These are phyloP conservation scores for Henningerozyma blattae DNA, from an alignment of 805 yeast species.

Conservation along the genomic window DNA sequence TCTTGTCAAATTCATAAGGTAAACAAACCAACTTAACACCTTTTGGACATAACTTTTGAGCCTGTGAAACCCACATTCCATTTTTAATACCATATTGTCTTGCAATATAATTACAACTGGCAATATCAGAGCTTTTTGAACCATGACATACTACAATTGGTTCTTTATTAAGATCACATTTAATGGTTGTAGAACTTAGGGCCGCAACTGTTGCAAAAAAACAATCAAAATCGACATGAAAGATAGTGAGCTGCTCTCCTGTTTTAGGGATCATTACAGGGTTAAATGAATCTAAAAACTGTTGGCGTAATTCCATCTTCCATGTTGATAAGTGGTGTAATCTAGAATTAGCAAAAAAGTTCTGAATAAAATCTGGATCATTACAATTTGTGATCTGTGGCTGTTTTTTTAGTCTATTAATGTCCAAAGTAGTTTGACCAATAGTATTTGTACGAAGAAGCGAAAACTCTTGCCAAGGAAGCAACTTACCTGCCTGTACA, in stretches of 20 bases:
- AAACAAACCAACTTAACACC: slow-evolving; percentile 37
- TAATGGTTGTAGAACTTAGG: slow-evolving; percentile 37
- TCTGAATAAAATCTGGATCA: slow-evolving; percentile 61
- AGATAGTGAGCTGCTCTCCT: slow-evolving; percentile 25
- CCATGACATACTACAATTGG: slow-evolving; percentile 53
- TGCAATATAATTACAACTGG: slow-evolving; percentile 87
- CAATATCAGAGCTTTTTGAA: slow-evolving; percentile 51
- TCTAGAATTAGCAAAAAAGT: slow-evolving; percentile 71
- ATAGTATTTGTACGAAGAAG: slow-evolving; percentile 37
- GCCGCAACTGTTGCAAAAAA: slow-evolving; percentile 85
- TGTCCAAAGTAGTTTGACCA: slow-evolving; percentile 38
- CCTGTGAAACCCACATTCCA: slow-evolving; percentile 82
- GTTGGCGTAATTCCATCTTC: slow-evolving; percentile 62
- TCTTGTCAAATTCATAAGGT: slow-evolving; percentile 63
- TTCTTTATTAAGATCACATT: slow-evolving; percentile 30
- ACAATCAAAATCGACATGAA: slow-evolving; percentile 89
- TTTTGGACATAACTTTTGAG: slow-evolving; percentile 51
- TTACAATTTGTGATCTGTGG: slow-evolving; percentile 40
- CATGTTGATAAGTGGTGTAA: slow-evolving; percentile 81
- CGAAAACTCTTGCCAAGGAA: slow-evolving; percentile 64
- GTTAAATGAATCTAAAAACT: slow-evolving; percentile 29
- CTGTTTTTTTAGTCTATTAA: not conserved
- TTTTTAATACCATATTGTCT: slow-evolving; percentile 65
- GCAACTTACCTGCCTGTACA: slow-evolving; percentile 32
- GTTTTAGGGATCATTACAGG: slow-evolving; percentile 5